phyloP scores from a whole-genome alignment of 78 protist genomes.

The Diacronema lutheri region DNA sequence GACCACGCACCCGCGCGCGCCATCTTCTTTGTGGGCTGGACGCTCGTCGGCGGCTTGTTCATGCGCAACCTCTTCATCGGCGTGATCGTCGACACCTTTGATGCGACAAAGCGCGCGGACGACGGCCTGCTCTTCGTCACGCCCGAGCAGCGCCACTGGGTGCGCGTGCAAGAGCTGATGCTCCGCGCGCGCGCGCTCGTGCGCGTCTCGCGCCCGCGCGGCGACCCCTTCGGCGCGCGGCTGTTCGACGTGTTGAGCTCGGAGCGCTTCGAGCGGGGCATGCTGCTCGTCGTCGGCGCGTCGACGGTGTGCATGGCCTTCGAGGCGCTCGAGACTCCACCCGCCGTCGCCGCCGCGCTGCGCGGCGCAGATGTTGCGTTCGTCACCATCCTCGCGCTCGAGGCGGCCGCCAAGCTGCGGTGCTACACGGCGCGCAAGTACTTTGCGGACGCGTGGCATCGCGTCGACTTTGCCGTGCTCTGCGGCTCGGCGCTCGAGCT shows the following conservation, averaged over 20 bases:
- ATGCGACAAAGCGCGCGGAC: background rate
- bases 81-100: constrained; percentile 3
- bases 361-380: background rate
- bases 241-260: background rate
- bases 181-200: background rate
- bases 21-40: background rate
- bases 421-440: background rate
- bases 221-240: background rate
- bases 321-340: background rate
- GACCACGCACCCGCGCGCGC: background rate
- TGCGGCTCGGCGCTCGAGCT: background rate
- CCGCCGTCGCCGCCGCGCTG: background rate
- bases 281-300: background rate
- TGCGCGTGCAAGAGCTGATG: background rate
- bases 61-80: background rate
- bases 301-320: background rate
- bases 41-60: background rate
- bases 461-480: background rate
- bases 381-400: background rate
- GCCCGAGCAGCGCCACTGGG: constrained; percentile 23
- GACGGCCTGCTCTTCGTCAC: background rate
- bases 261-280: background rate
- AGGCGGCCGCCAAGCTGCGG: background rate
- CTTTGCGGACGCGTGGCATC: background rate
- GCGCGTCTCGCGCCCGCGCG: background rate